Base-by-base conservation (phyloP, 1,284 basidiomycete genomes). In the Fomes fomentarius region DNA sequence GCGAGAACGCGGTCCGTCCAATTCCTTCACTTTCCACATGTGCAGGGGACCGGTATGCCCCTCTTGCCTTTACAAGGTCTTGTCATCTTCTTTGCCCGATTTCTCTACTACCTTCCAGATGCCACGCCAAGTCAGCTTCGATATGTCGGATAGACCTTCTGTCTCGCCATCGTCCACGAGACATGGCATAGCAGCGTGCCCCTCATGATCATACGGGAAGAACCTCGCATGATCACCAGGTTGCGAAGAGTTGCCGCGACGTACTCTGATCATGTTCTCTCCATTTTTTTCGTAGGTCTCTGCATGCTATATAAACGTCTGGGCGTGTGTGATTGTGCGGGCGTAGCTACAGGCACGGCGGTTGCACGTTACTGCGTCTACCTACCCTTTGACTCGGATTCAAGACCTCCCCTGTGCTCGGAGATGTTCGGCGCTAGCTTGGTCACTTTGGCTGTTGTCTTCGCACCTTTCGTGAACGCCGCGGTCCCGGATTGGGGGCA, bases 401-500 rank as follows among this genome's bases (percentile, higher is more conserved):
- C n/a, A n/a, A n/a, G n/a, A n/a, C n/a, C n/a, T n/a, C n/a, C n/a
- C n/a, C n/a, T n/a, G n/a, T n/a, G n/a, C n/a, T n/a, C n/a, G n/a
- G n/a, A 40, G n/a, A 68, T 68, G 65, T 60, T 65, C 26, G 44
- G 49, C 30, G 22, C 61, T 28, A 56, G 54, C 30, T 44, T 68
- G 12, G 46, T 71, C 39, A 57, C 66, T 12, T 46, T 69, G 11
- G 64, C 66, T 17, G 43, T 71, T 5, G 60, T 59, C n/a, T 49
- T 68, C 26, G 62, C 60, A n/a, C 55, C 63, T 17, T 62, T 63
- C 30, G 61, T 56, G 19, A 52, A 56, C 26, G 69, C 69, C 2
- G 55, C 59, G 19, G 49, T 61, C 6, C 61, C 64, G 6, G 50
- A 59, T 34, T 70, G 66, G 66, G 66, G 63, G 41, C 69, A 70